phyloP scores from a whole-genome alignment of 2,329 filamentous ascomycete species.

The Aspergillus brasiliensis region DNA sequence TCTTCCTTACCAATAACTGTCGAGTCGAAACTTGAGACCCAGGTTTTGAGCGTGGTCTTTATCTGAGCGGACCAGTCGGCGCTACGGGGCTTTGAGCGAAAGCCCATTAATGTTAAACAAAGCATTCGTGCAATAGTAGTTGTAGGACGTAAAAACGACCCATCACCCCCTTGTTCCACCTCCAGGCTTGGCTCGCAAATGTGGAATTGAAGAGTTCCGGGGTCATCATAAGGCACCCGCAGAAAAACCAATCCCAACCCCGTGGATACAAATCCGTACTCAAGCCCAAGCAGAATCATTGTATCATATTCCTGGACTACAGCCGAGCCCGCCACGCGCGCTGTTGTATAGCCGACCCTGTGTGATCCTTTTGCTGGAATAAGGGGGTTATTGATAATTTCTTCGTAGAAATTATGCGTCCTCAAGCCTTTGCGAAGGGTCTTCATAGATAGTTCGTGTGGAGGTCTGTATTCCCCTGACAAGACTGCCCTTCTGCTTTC shows the following conservation, averaged over 20 bases:
- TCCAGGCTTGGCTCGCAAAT: conserved; percentile 27
- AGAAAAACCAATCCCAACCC: conserved; percentile 25
- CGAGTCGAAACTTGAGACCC: conserved; percentile 24
- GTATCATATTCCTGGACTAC: conserved; percentile 31
- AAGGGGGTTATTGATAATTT: conserved; percentile 16
- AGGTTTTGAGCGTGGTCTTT: conserved; percentile 16
- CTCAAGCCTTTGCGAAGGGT: conserved; percentile 18
- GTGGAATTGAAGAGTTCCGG: conserved; percentile 26
- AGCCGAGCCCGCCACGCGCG: conserved; percentile 20
- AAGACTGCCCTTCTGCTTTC: too few species aligned
- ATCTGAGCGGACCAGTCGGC: conserved; percentile 27
- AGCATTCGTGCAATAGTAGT: conserved; percentile 23
- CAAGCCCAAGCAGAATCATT: conserved; percentile 31
- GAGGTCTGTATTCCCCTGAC: neutral
- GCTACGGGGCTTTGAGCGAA: conserved; percentile 15
- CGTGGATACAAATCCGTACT: conserved; percentile 28
- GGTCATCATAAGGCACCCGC: conserved; percentile 23
- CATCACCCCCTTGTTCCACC: conserved; percentile 10
- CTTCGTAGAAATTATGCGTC: conserved; percentile 20
- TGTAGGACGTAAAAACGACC: conserved; percentile 12
- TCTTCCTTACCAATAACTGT: too few species aligned
- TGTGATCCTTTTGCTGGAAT: conserved; percentile 14
- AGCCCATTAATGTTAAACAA: conserved; percentile 29
- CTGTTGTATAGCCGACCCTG: conserved; percentile 28
- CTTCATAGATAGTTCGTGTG: neutral